Conservation (phyloP, 371 early-diverging fungal species). For the Mucor plumbeus region DNA sequence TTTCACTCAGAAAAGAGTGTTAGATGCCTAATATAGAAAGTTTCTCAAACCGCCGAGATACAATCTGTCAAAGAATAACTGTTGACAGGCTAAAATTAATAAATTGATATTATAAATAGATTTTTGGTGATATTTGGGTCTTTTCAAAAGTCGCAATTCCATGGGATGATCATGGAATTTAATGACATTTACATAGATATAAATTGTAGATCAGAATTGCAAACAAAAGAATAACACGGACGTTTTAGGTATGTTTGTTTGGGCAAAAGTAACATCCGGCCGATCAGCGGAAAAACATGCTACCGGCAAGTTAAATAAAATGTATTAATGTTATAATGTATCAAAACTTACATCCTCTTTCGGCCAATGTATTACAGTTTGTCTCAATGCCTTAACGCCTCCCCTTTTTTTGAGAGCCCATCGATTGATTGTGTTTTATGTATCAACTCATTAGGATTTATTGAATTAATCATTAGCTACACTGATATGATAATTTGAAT, state of each 20-base stretch:
- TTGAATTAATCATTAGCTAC: neutral
- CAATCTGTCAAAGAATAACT: neutral
- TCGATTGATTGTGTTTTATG: too few relatives aligned
- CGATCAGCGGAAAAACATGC: slow-evolving; percentile 15
- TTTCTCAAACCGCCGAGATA: slow-evolving; percentile 8
- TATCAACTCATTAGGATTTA: neutral
- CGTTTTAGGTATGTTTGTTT: slow-evolving; percentile 1
- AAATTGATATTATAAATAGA: too few relatives aligned
- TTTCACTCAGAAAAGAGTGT: neutral
- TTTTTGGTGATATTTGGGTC: too few relatives aligned
- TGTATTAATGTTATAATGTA: neutral
- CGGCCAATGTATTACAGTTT: too few relatives aligned
- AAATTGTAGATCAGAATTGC: neutral
- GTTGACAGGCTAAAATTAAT: neutral
- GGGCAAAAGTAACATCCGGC: slow-evolving; percentile 14
- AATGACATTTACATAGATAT: neutral
- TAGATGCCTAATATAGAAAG: slow-evolving; percentile 1
- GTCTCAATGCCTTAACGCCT: too few relatives aligned
- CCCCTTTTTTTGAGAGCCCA: too few relatives aligned
- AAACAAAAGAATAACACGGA: neutral
- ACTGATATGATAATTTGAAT: neutral
- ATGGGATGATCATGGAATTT: too few relatives aligned
- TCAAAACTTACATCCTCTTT: too few relatives aligned
- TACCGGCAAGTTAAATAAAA: neutral
- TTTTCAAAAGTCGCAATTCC: too few relatives aligned